Evolutionary conservation across 495 filamentous ascomycete species (phyloP).

Genomic region (Aspergillus biplanus): DNA sequence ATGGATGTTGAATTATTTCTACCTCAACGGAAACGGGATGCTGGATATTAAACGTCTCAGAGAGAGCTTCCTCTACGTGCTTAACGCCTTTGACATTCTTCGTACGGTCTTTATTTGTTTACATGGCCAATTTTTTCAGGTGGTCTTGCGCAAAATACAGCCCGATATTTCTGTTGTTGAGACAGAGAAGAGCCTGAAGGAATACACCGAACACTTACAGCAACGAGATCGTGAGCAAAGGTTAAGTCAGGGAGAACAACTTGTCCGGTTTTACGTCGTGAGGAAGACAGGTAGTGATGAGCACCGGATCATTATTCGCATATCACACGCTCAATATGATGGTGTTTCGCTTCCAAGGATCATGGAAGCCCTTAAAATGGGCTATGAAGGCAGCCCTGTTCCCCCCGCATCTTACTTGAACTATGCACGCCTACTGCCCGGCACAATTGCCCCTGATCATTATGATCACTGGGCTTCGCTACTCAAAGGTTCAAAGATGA

Average conservation of each 20-base stretch:
- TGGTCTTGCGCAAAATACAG: constrained; percentile 60
- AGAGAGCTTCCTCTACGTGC: constrained; percentile 46
- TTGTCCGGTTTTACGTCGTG: constrained; percentile 64
- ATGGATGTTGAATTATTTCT: constrained; percentile 63
- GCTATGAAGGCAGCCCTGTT: constrained; percentile 54
- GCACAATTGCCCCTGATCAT: constrained; percentile 51
- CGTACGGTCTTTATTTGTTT: constrained; percentile 69
- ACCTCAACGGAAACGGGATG: constrained; percentile 52
- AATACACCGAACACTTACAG: constrained; percentile 54
- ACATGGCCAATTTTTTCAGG: constrained; percentile 60
- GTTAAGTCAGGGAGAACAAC: constrained; percentile 63
- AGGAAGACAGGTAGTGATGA: constrained; percentile 49
- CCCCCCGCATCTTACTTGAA: constrained; percentile 58
- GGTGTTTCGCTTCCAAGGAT: constrained; percentile 69
- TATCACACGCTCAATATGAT: constrained; percentile 78
- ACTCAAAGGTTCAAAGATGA: constrained; percentile 51
- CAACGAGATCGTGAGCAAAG: constrained; percentile 52
- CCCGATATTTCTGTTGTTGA: constrained; percentile 57
- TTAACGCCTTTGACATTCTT: constrained; percentile 65
- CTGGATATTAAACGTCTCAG: constrained; percentile 53
- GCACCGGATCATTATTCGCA: constrained; percentile 64
- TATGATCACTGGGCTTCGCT: constrained; percentile 55
- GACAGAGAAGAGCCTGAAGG: constrained; percentile 53
- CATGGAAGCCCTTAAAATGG: constrained; percentile 55
- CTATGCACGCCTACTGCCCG: constrained; percentile 57